A percentile compares a stretch with the other conserved stretches of the same genome.
phyloP scores from a whole-genome alignment of 2,329 filamentous ascomycete genomes.

The Sphaerostilbella broomeana region DNA sequence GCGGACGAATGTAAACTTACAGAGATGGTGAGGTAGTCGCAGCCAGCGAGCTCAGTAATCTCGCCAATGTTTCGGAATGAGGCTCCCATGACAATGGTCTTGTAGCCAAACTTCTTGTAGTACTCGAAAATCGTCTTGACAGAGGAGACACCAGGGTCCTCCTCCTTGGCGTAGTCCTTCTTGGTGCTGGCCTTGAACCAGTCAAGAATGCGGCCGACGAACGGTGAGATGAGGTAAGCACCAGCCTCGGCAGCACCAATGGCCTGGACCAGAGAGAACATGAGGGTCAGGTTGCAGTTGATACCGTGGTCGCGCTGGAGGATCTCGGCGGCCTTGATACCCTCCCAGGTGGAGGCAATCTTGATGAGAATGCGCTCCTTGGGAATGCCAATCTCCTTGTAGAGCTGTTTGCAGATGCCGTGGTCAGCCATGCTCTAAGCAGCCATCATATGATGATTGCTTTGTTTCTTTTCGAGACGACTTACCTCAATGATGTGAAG shows the following conservation, averaged over 20 bases:
- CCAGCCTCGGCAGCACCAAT: conserved; percentile 92
- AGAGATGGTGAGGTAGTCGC: conserved; percentile 97
- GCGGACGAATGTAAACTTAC: conserved; percentile 44
- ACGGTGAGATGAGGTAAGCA: conserved; percentile 97
- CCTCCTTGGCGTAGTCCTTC: conserved; percentile 83
- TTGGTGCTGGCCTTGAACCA: conserved; percentile 97
- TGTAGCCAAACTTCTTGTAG: conserved; percentile 99
- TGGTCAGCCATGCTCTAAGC: conserved; percentile 14
- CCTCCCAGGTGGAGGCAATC: conserved; percentile 98
- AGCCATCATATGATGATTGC: no score
- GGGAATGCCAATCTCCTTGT: conserved; percentile 82
- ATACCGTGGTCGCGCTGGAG: conserved; percentile 92
- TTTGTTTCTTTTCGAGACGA: not conserved
- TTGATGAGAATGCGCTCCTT: conserved; percentile 98
- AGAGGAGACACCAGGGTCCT: conserved; percentile 93
- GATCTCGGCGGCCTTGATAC: conserved; percentile 96
- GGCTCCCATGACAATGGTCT: conserved; percentile 99
- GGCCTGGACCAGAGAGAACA: conserved; percentile 94
- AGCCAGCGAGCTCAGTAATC: conserved; percentile 96
- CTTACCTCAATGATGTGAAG: conserved; percentile 91
- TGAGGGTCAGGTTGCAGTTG: conserved; percentile 98
- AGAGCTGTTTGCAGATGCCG: conserved; percentile 56
- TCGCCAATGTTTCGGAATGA: conserved; percentile 95
- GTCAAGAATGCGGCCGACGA: conserved; percentile 97
- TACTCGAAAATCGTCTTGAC: conserved; percentile 97